Base-by-base conservation (phyloP, 225 moss, liverwort and hornwort species). In the Bryoerythrophyllum caledonicum region DNA sequence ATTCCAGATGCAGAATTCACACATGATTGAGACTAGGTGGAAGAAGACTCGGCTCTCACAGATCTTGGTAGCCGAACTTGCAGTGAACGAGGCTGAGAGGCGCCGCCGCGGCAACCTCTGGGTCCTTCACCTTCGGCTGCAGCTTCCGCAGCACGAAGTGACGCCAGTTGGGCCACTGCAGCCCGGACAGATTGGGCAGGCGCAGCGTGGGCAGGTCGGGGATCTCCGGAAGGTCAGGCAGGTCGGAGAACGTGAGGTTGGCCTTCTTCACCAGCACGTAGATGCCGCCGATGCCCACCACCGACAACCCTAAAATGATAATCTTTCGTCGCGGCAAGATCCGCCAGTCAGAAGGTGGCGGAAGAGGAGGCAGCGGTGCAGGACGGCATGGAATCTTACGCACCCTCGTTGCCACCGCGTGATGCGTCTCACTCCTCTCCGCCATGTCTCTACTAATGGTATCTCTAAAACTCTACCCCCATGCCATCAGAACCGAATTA, bases 51-150 rank as follows among this genome's bases (percentile, higher is more conserved):
- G 70, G 52, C 7, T 20, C 87, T 79, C 79, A 84, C 87, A 87
- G 63, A 62, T 87, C 87, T 77, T 87, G 70, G 11, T 84, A 79
- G 62, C 87, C 84, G 23, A 84, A 87, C 49, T 76, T 79, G 84
- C 84, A 87, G 13, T 79, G 75, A 55, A 34, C 72, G 15, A 83
- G 81, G 17, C 65, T 55, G 27, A 60, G 74, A 35, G 48, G 48
- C 48, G 48, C 6, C 7, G 53, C 8, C 14, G 43, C 26, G 23
- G 40, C 20, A 17, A 41, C 68, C 34, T n/a, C 67, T 32, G 71
- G 24, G 25, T 58, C 81, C 53, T 72, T 52, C 13, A 25, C 2
- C 23, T 24, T 7, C 4, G 72, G 35, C 67, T 63, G 63, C 35
- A 46, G 3, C 63, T 67, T 75, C 21, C 30, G 41, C 25, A 72